Evolutionary conservation across 2,329 filamentous ascomycete genomes (phyloP).

Genomic region (Penicillium psychrosexuale): DNA sequence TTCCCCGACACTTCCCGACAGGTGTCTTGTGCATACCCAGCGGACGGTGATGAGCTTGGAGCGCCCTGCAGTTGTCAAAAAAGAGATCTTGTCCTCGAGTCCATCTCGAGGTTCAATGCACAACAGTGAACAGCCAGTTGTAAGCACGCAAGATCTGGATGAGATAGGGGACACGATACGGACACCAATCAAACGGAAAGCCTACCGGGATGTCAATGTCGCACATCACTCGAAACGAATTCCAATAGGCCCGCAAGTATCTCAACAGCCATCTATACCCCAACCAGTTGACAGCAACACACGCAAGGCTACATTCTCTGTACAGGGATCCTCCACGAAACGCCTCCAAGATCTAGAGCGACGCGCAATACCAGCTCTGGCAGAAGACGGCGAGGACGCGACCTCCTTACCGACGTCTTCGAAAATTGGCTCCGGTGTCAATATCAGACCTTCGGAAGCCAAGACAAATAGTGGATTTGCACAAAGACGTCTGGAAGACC

Average conservation of each 20-base stretch:
- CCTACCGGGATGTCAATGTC: slow-evolving; percentile 4
- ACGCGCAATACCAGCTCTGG: slow-evolving; percentile 44
- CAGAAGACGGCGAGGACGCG: slow-evolving; percentile 50
- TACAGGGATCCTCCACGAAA: slow-evolving; percentile 32
- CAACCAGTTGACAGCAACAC: slow-evolving; percentile 32
- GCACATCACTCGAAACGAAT: not conserved
- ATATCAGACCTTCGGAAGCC: not conserved
- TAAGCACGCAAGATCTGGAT: slow-evolving; percentile 62
- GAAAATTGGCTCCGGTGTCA: not conserved
- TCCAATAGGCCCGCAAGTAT: not conserved
- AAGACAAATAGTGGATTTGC: slow-evolving; percentile 5
- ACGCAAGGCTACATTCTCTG: not conserved
- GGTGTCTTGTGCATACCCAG: not conserved
- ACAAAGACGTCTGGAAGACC: slow-evolving; percentile 29
- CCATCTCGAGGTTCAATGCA: slow-evolving; percentile 19
- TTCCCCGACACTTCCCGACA: not conserved
- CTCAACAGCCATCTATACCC: slow-evolving; percentile 18
- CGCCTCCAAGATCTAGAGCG: slow-evolving; percentile 23
- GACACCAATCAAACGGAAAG: slow-evolving; percentile 41
- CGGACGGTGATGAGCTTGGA: slow-evolving; percentile 5
- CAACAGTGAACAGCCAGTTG: slow-evolving; percentile 27
- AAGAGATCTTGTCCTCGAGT: slow-evolving; percentile 36
- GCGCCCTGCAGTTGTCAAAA: slow-evolving; percentile 32
- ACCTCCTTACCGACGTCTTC: not conserved
- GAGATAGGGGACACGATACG: slow-evolving; percentile 42